phyloP scores from a whole-genome alignment of 352 stramenopile species.

The Phytophthora pisi region DNA sequence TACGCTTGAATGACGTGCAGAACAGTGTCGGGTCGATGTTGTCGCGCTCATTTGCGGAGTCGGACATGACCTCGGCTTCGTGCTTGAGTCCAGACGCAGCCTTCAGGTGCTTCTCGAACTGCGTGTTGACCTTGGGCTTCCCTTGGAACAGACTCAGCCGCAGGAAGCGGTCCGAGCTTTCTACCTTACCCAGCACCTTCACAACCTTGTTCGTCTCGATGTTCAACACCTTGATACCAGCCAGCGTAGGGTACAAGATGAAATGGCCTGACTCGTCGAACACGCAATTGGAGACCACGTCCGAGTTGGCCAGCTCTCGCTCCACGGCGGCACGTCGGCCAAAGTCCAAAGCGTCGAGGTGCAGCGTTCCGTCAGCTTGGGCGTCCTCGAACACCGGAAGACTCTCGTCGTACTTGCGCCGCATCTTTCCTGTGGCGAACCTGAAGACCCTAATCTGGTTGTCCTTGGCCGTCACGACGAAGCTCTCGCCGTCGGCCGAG shows the following conservation, averaged over 20 bases:
- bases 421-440: constrained; percentile 87
- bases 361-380: constrained; percentile 67
- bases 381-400: constrained; percentile 90
- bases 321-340: constrained; percentile 86
- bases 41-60: constrained; percentile 43
- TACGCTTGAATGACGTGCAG: constrained; percentile 88
- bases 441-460: constrained; percentile 90
- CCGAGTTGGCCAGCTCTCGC: constrained; percentile 66
- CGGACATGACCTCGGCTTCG: constrained; percentile 67
- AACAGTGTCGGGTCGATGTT: constrained; percentile 88
- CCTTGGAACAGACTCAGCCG: constrained; percentile 94
- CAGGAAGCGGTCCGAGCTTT: constrained; percentile 96
- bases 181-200: constrained; percentile 93
- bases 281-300: constrained; percentile 78
- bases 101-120: constrained; percentile 91
- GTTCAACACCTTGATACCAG: constrained; percentile 98
- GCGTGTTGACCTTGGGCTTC: constrained; percentile 95
- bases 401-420: constrained; percentile 91
- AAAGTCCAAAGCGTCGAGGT: constrained; percentile 91
- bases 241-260: constrained; percentile 94
- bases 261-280: constrained; percentile 98
- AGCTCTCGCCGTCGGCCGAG: constrained; percentile 63
- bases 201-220: constrained; percentile 94
- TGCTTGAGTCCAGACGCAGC: constrained; percentile 54
- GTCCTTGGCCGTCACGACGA: constrained; percentile 91